Evolutionary conservation across 139 green algal species (phyloP).

Genomic region (Closterium sp.): DNA sequence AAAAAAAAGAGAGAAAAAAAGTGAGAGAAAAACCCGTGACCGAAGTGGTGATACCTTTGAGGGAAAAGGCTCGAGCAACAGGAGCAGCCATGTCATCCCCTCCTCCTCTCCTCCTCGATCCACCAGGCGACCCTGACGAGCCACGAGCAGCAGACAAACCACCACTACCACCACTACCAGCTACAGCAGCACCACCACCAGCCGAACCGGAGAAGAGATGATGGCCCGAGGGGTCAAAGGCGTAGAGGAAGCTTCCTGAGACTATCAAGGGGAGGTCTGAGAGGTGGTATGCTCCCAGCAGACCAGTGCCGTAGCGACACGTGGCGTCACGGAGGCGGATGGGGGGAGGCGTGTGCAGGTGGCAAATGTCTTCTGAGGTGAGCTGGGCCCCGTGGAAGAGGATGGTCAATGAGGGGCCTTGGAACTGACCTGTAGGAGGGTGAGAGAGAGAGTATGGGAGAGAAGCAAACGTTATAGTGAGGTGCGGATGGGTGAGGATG

Average conservation of each 20-base stretch:
- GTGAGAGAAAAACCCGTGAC: no score
- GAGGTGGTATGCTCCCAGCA: conserved; percentile 56
- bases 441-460: background rate
- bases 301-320: conserved; percentile 52
- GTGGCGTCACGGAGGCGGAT: conserved; percentile 25
- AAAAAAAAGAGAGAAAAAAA: no score
- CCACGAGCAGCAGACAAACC: background rate
- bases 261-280: conserved; percentile 54
- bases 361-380: conserved; percentile 52
- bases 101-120: background rate
- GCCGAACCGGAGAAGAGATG: background rate
- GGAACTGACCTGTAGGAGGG: conserved; percentile 43
- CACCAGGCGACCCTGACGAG: background rate
- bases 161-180: no score
- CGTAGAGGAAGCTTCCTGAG: conserved; percentile 55
- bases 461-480: background rate
- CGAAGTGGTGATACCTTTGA: conserved; percentile 16
- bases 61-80: conserved; percentile 14
- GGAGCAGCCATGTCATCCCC: background rate
- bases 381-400: conserved; percentile 55
- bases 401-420: conserved; percentile 68
- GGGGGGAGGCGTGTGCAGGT: conserved; percentile 37
- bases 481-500: background rate
- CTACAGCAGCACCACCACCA: background rate
- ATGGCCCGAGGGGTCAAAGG: conserved; percentile 68